These are phyloP conservation scores for Aspergillus sp. DNA, from an alignment of 2,329 filamentous ascomycete genomes.

Conservation along the genomic window DNA sequence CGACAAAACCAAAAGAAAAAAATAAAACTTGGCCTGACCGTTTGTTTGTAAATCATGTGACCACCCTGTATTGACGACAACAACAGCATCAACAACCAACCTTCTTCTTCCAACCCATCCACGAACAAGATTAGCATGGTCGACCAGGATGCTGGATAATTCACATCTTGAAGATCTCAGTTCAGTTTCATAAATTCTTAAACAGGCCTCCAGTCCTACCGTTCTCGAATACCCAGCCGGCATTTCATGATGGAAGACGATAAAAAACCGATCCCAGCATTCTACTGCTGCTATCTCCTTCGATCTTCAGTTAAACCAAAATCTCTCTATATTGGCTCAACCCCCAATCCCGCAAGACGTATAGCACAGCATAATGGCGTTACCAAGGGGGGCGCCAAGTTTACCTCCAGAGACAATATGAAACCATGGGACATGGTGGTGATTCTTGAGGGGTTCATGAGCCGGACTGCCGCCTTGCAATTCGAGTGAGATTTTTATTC, in stretches of 20 bases:
- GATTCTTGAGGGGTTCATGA: slow-evolving; percentile 83
- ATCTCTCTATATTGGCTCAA: slow-evolving; percentile 81
- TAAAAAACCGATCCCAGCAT: slow-evolving; percentile 67
- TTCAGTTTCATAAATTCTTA: too few species aligned
- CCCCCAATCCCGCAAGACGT: slow-evolving; percentile 78
- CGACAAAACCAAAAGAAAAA: too few species aligned
- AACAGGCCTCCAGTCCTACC: too few species aligned
- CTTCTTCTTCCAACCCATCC: too few species aligned
- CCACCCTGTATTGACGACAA: too few species aligned
- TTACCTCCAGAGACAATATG: slow-evolving; percentile 63
- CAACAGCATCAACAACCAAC: too few species aligned
- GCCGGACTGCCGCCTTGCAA: slow-evolving; percentile 79
- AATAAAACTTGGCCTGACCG: too few species aligned
- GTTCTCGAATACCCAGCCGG: too few species aligned
- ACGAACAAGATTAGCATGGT: too few species aligned
- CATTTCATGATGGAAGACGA: slow-evolving; percentile 2
- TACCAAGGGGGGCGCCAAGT: slow-evolving; percentile 71
- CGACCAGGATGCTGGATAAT: too few species aligned
- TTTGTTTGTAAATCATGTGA: too few species aligned
- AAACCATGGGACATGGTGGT: slow-evolving; percentile 90
- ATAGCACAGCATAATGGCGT: slow-evolving; percentile 89
- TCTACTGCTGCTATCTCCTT: slow-evolving; percentile 91
- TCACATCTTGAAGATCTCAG: too few species aligned
- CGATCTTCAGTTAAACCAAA: slow-evolving; percentile 71
- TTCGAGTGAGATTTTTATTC: slow-evolving; percentile 66